A percentile compares a stretch with the other conserved stretches of the same genome.
phyloP scores from a whole-genome alignment of 2,329 filamentous ascomycete genomes.

The Arthrobotrys musiformis region DNA sequence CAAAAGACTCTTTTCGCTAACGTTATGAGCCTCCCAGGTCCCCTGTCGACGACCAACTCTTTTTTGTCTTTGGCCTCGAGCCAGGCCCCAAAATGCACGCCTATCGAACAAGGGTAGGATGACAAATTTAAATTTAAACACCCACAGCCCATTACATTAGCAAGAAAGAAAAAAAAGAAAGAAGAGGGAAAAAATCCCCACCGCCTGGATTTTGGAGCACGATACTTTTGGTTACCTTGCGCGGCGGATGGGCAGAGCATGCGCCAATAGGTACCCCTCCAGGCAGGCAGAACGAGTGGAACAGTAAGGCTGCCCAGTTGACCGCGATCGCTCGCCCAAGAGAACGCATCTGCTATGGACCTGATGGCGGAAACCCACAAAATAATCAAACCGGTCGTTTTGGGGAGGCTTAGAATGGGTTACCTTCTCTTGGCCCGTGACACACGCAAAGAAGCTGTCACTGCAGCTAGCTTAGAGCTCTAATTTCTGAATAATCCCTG shows the following conservation, averaged over 20 bases:
- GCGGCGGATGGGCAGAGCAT: background rate
- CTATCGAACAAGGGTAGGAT: conserved; percentile 24
- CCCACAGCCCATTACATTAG: background rate
- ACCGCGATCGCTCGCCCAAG: conserved; percentile 26
- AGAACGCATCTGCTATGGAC: conserved; percentile 27
- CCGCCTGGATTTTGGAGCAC: background rate
- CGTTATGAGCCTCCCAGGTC: conserved; percentile 36
- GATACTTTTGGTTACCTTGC: background rate
- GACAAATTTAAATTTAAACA: conserved; percentile 36
- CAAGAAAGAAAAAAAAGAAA: background rate
- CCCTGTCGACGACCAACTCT: conserved; percentile 10
- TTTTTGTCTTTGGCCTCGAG: background rate
- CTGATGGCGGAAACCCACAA: background rate
- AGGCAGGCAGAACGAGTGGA: conserved; percentile 10
- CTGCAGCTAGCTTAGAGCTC: conserved; percentile 25
- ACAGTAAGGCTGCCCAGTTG: conserved; percentile 32
- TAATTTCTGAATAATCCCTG: background rate
- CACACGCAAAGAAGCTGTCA: conserved; percentile 9
- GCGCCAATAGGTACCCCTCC: background rate
- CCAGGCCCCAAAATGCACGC: conserved; percentile 26
- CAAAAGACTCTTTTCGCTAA: conserved; percentile 24
- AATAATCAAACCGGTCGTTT: background rate
- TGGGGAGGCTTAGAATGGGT: conserved; percentile 39
- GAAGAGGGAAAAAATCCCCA: background rate
- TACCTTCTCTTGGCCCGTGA: conserved; percentile 25